Base-by-base conservation (phyloP, 768 basidiomycete species). In the Lentinula edodes region DNA sequence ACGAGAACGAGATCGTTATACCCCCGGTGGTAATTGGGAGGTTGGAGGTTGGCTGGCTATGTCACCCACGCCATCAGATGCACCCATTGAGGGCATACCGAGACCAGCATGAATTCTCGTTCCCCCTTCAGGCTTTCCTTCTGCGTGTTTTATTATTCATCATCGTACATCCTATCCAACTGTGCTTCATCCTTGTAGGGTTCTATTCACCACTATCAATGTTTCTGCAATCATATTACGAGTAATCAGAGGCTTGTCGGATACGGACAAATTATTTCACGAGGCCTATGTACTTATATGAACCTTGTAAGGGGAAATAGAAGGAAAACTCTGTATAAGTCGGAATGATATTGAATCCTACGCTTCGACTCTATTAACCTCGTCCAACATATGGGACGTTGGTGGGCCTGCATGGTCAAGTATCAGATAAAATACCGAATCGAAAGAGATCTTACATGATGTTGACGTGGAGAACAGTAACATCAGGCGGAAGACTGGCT, bases 381-480 rank as follows among this genome's bases (percentile, higher is more conserved):
- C 59, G 56, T 42, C 62, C 62, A 46, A 62, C 55, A 36, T 51
- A 62, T 6, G 62, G 61, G 9, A 56, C 34, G 23, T 46, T 34
- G 16, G 61, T 61, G 12, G 61, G 52, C 59, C 59, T 60, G 32
- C 34, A 34, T 52, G 0, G 20, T 20, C 15, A 8, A 6, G 13
- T n/a, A 9, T 18, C 20, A 8, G n/a, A 3, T 3, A 46, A 23
- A 12, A 38, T 16, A 9, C n/a, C 48, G 7, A 18, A 35, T 1
- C 12, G 32, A n/a, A 28, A 55, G 7, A n/a, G 18, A n/a, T 78
- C 85, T 60, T 65, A 91, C 91, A 91, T 88, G 66, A 93, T 87
- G 52, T 82, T 88, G 66, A 91, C 75, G 20, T 87, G 81, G 42
- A 91, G 79, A 58, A 93, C 80, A 16, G 87, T 86, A 5, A 90